phyloP scores from a whole-genome alignment of 2,329 filamentous ascomycete species.

The Harringtonia aguacate region DNA sequence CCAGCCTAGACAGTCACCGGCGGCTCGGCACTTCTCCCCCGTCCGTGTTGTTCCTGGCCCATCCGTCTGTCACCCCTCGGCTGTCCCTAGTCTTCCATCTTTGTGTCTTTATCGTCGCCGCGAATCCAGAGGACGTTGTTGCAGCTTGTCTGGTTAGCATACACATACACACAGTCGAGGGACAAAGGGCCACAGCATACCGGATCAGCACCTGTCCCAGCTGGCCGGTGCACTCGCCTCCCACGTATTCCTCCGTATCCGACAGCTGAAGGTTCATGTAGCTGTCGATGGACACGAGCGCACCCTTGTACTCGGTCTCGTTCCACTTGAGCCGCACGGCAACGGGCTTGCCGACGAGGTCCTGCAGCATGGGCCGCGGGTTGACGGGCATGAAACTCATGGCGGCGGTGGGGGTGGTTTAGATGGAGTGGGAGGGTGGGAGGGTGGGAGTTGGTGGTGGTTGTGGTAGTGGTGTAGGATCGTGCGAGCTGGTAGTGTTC shows the following conservation, averaged over 20 bases:
- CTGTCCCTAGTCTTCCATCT: conserved; percentile 41
- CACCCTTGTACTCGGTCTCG: conserved; percentile 93
- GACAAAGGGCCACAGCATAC: conserved; percentile 30
- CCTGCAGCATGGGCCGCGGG: conserved; percentile 92
- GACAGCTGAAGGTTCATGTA: conserved; percentile 98
- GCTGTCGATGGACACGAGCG: conserved; percentile 78
- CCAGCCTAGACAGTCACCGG: too few species aligned
- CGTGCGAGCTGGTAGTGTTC: not conserved
- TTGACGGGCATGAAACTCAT: conserved; percentile 75
- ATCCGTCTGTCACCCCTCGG: not conserved
- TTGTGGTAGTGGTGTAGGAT: too few species aligned
- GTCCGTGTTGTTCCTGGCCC: too few species aligned
- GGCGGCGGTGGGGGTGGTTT: conserved; percentile 2
- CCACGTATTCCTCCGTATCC: conserved; percentile 84
- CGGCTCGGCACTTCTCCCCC: too few species aligned
- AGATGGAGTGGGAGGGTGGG: not conserved
- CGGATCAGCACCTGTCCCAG: conserved; percentile 89
- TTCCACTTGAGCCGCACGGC: conserved; percentile 95
- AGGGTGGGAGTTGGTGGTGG: not conserved
- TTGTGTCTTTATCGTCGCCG: conserved; percentile 41
- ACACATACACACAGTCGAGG: not conserved
- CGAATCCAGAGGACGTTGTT: conserved; percentile 97
- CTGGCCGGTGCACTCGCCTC: conserved; percentile 72
- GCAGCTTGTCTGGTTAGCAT: conserved; percentile 12
- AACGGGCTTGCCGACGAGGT: conserved; percentile 83